These are phyloP conservation scores for Nemania diffusa DNA, from an alignment of 2,329 filamentous ascomycete genomes.

Conservation along the genomic window DNA sequence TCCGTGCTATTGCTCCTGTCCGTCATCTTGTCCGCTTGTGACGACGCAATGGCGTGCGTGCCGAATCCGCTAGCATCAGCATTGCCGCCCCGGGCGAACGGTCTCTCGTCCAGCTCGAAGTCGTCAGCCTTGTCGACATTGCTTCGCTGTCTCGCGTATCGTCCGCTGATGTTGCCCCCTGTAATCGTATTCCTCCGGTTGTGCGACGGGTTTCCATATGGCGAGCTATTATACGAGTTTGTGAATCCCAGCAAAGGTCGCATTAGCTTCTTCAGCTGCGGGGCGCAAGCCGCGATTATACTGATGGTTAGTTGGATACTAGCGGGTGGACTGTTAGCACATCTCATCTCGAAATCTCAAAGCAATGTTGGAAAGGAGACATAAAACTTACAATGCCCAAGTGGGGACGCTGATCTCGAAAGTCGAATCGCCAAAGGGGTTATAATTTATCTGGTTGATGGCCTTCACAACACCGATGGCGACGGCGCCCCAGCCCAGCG, in stretches of 20 bases:
- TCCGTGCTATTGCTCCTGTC: slow-evolving; percentile 23
- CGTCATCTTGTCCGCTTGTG: slow-evolving; percentile 19
- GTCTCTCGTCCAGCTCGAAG: slow-evolving; percentile 34
- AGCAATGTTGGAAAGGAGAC: not conserved
- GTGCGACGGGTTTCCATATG: slow-evolving; percentile 24
- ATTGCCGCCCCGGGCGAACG: slow-evolving; percentile 15
- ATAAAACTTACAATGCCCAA: slow-evolving; percentile 50
- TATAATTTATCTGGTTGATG: slow-evolving; percentile 51
- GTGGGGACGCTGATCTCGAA: slow-evolving; percentile 49
- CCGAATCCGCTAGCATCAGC: not conserved
- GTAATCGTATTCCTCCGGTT: slow-evolving; percentile 20
- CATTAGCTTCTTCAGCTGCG: slow-evolving; percentile 48
- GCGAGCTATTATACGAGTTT: slow-evolving; percentile 18
- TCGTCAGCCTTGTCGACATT: slow-evolving; percentile 21
- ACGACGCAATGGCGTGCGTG: slow-evolving; percentile 13
- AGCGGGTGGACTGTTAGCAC: slow-evolving; percentile 9
- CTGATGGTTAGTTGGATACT: slow-evolving; percentile 56
- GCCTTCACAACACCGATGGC: slow-evolving; percentile 54
- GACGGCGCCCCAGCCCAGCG: slow-evolving; percentile 56
- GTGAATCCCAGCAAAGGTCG: slow-evolving; percentile 25
- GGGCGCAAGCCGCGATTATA: slow-evolving; percentile 54
- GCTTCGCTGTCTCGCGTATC: slow-evolving; percentile 31
- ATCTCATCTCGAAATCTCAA: not conserved
- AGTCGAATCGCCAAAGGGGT: slow-evolving; percentile 48
- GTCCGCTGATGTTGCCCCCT: slow-evolving; percentile 20